Evolutionary conservation across 129 eudicot species (phyloP), one percentile per base, ranked within the genome.

Genomic region (Logfia minima): DNA sequence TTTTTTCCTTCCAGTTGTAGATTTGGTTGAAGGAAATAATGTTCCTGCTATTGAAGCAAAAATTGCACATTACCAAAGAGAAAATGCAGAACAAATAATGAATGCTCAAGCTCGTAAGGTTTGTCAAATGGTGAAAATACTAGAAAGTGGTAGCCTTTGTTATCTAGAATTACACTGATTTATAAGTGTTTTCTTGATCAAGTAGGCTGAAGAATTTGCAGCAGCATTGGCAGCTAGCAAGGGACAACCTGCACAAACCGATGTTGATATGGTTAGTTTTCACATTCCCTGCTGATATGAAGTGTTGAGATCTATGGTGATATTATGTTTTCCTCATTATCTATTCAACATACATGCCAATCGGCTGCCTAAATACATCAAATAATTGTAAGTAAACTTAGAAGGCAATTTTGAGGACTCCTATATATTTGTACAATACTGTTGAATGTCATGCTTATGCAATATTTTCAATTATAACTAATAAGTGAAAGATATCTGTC

Each of bases 201-300:
- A 71, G 5, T 86, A 91, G 99, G 99, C 97, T 61, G 99, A 95
- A 83, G 99, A 95, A 77, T 90, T 72, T 73, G 99, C 99, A 76
- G 97, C 97, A 70, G 99, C 99, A 63, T 32, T 91, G 68, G 99
- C 97, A 61, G 97, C 99, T 72, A 95, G 97, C 83, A 91, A 85
- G 79, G 96, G 96, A 56, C 89, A 89, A 71, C 74, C 80, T 85
- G 80, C 69, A 31, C 92, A 82, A 23, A 39, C 75, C 55, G 97
- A 88, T 77, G 80, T 59, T 72, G 97, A 91, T 82, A 71, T 74
- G 86, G 98, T 94, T 68, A 84, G 98, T 83, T 34, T 85, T 66
- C 24, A 11, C 24, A 16, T 9, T 74, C 43, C 31, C 21, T 62
- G 70, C 8, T 68, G 62, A 62, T 63, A 34, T 69, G 9, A 34